Percentiles rank a stretch among this genome's conserved stretches.
phyloP scores from a whole-genome alignment of 352 stramenopile genomes.

The Globisporangium spiculum region DNA sequence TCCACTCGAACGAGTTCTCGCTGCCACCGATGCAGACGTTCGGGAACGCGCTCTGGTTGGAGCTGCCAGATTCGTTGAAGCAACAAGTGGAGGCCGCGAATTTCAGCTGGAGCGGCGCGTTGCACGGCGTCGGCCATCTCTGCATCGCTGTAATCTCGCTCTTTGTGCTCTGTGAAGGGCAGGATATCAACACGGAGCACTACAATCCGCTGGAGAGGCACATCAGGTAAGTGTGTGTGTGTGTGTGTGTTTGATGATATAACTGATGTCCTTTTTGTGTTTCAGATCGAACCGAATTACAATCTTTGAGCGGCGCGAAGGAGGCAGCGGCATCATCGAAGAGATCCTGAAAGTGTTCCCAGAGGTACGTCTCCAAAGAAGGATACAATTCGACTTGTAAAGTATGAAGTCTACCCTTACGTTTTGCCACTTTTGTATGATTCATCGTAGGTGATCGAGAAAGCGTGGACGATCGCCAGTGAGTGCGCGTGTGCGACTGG shows the following conservation, averaged over 20 bases:
- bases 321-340: conserved; percentile 82
- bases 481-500: conserved; percentile 77
- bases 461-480: conserved; percentile 61
- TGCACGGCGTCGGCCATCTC: conserved; percentile 89
- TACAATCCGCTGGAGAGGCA: conserved; percentile 74
- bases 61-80: conserved; percentile 71
- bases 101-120: conserved; percentile 41
- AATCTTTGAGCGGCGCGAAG: conserved; percentile 87
- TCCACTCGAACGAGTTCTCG: conserved; percentile 90
- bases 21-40: conserved; percentile 96
- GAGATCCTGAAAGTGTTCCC: conserved; percentile 67
- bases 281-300: conserved; percentile 76
- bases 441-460: conserved; percentile 37
- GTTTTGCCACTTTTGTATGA: not conserved
- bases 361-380: conserved; percentile 29
- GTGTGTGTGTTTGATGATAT: conserved; percentile 28
- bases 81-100: conserved; percentile 33
- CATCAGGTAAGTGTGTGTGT: not conserved
- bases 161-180: conserved; percentile 89
- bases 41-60: conserved; percentile 94
- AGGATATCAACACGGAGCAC: conserved; percentile 85
- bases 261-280: not conserved
- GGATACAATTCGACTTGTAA: not conserved
- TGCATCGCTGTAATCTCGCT: conserved; percentile 91
- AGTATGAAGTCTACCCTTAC: no score